These are phyloP conservation scores for Pilatotrama ljubarskyi DNA, from an alignment of 768 basidiomycete genomes.

Conservation along the genomic window DNA sequence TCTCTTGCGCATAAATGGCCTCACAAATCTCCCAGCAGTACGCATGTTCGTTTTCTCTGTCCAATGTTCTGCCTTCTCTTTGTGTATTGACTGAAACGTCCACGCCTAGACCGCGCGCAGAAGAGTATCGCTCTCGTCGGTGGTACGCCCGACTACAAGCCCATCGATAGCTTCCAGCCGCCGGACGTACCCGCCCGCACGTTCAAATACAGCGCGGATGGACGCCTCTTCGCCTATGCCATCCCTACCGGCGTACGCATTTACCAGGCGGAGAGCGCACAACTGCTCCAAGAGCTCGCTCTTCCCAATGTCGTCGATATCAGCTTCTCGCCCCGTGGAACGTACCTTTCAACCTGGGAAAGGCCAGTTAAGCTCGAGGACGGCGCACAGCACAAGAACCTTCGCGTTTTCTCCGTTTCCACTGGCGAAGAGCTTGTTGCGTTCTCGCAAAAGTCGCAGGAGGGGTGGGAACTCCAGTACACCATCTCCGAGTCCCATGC, in stretches of 20 bases:
- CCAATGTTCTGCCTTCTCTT: constrained; percentile 1
- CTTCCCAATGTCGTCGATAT: constrained; percentile 80
- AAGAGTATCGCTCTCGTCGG: constrained; percentile 87
- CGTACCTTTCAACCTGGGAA: constrained; percentile 95
- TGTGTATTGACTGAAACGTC: constrained; percentile 26
- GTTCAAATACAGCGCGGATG: constrained; percentile 83
- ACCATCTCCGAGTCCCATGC: constrained; percentile 89
- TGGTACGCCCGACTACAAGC: constrained; percentile 73
- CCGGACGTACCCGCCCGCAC: constrained; percentile 76
- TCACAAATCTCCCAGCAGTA: constrained; percentile 80
- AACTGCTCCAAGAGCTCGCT: constrained; percentile 72
- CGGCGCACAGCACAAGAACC: constrained; percentile 89
- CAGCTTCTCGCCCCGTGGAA: constrained; percentile 90
- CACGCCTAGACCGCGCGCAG: constrained; percentile 80
- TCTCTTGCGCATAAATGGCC: constrained; percentile 50
- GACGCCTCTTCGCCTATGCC: constrained; percentile 84
- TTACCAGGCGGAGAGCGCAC: constrained; percentile 70
- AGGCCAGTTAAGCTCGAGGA: constrained; percentile 91
- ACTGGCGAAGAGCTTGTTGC: constrained; percentile 85
- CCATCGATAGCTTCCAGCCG: constrained; percentile 59
- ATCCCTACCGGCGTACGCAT: constrained; percentile 78
- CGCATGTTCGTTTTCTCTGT: constrained; percentile 61
- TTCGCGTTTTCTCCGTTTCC: constrained; percentile 83
- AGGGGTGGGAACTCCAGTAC: constrained; percentile 91
- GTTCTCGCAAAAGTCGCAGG: constrained; percentile 89